Base-by-base conservation (phyloP, 148 eudicot genomes). In the Persicaria tinctoria region DNA sequence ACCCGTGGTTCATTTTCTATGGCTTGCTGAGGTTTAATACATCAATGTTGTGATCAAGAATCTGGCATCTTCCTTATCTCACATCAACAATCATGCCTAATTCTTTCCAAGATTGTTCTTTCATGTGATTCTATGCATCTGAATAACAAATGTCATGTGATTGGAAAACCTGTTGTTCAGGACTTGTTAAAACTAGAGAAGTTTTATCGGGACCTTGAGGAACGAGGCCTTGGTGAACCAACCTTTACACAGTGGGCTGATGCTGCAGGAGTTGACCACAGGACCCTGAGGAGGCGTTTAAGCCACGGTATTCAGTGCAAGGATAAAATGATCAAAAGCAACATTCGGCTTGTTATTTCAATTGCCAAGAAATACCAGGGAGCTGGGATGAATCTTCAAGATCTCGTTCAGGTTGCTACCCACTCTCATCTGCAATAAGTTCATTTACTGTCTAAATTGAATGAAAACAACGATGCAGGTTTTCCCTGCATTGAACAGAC, bases 251-350 rank as follows among this genome's bases (percentile, higher is more conserved):
- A 92, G 57, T 95, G 98, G 97, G 97, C 97, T 77, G 86, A 87
- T 69, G 97, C 97, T 74, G 97, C 89, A 56, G 89, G 87, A 74
- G 75, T 87, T 75, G 97, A 95, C 79, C 89, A 82, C 77, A 92
- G 72, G 79, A 87, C 88, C 74, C 82, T 95, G 50, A 90, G 92
- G 78, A 84, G 80, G 82, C 89, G 92, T 8, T n/a, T 95, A 81
- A 84, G 71, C 73, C 83, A 92, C 75, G 98, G 98, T 49, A 76
- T 50, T 45, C 76, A 78, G 16, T 95, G 98, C 89, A 95, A 87
- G 80, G 96, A 90, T 78, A 90, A 82, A 82, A 95, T 95, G 98
- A 85, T 95, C 53, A 89, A 83, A 80, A 90, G 99, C 89, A 95
- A 95, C 79, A 80, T 95, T 51, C 84, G 97, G 77, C 99, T 95